These are phyloP conservation scores for Tricholoma flavovirens DNA, from an alignment of 768 basidiomycete genomes.

Conservation along the genomic window DNA sequence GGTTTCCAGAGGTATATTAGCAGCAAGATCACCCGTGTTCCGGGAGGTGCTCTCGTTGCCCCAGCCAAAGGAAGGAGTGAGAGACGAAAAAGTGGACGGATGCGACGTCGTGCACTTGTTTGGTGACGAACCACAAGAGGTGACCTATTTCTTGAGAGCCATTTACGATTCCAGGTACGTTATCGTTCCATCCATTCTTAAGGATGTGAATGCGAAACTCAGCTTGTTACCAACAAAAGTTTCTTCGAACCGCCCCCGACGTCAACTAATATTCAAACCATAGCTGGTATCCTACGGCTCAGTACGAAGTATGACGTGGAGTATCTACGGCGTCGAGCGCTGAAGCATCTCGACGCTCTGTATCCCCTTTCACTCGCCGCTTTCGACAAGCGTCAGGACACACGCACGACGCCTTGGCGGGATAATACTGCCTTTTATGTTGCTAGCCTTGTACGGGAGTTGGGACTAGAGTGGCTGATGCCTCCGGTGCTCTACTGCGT, in stretches of 20 bases:
- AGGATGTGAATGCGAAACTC: not conserved
- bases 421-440: constrained; percentile 36
- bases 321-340: constrained; percentile 27
- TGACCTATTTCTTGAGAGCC: constrained; percentile 29
- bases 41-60: constrained; percentile 35
- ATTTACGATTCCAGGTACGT: constrained; percentile 31
- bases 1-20: constrained; percentile 30
- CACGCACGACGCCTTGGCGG: constrained; percentile 31
- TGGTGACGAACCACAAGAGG: constrained; percentile 27
- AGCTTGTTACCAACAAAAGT: constrained; percentile 10
- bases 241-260: constrained; percentile 31
- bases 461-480: constrained; percentile 29
- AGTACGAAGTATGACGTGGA: constrained; percentile 34
- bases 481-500: constrained; percentile 33
- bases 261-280: constrained; percentile 23
- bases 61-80: constrained; percentile 18
- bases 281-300: constrained; percentile 31
- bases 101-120: constrained; percentile 29
- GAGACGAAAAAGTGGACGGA: constrained; percentile 23
- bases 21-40: constrained; percentile 31
- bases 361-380: constrained; percentile 30
- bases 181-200: not conserved
- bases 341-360: constrained; percentile 28
- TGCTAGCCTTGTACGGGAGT: constrained; percentile 27
- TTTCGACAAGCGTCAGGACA: constrained; percentile 28